Base-by-base conservation (phyloP, 345 rosid genomes). In the Populus alba region DNA sequence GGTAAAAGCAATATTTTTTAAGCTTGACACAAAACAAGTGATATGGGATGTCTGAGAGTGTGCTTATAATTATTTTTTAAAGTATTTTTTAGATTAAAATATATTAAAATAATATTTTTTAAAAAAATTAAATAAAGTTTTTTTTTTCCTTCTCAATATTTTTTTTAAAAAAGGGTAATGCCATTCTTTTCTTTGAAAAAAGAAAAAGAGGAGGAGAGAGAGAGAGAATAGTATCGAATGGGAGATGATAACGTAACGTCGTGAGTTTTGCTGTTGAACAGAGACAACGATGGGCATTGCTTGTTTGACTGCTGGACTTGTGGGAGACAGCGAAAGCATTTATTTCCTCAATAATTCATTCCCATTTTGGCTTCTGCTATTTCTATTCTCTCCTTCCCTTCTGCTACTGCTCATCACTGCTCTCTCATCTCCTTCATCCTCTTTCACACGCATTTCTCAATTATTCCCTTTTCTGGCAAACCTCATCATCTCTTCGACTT, bases 261-360 rank as follows among this genome's bases (percentile, higher is more conserved):
- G 13, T 8, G 63, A n/a, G 63, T 8, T 57, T 8, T n/a, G 12
- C 23, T 3, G 10, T n/a, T n/a, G 62, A 2, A 9, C 13, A 20
- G 3, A 57, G 29, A 10, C 63, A 57, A 57, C 9, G 63, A 57
- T 57, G 63, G 22, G 63, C 63, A 57, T n/a, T n/a, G 63, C 29
- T 57, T 57, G 63, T 49, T 71, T 29, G 75, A 17, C 15, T 68
- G 74, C 29, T 25, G 72, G 75, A 68, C 51, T 57, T 47, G 16
- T 13, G 75, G 87, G 86, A 78, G 75, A 79, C 85, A 76, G 39
- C 77, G 20, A 71, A 15, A 4, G 41, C 76, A 78, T 65, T 31
- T 68, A 75, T 69, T 80, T 77, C 81, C 59, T 22, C 73, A 25
- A 18, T 25, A 2, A 17, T 66, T 3, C 55, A 13, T 1, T 0